These are phyloP conservation scores for Backusella tarrabulga DNA, from an alignment of 192 early-diverging fungal species.

Conservation along the genomic window DNA sequence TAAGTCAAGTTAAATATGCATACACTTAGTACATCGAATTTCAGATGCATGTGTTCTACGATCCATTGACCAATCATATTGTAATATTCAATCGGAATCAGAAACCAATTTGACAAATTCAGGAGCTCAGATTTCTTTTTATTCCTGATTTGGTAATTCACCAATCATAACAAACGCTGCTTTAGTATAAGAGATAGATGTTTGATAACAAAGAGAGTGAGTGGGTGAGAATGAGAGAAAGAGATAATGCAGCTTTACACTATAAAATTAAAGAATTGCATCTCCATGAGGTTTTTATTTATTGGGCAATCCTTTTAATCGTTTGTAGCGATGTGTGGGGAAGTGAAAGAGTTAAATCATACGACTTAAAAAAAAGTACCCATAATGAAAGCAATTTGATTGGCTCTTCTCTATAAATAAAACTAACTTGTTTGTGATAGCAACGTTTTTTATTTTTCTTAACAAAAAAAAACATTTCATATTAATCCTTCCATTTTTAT, in stretches of 20 bases:
- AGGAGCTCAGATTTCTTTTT: conserved; percentile 1
- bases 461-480: neutral
- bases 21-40: neutral
- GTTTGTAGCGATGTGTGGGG: neutral
- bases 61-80: neutral
- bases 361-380: neutral
- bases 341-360: neutral
- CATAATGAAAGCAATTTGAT: conserved; percentile 4
- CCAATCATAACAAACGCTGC: neutral
- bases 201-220: neutral
- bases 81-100: neutral
- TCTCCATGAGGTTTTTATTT: neutral
- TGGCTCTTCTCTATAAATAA: neutral
- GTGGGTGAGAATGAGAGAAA: neutral
- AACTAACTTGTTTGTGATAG: neutral
- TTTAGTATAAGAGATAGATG: neutral
- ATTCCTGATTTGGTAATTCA: neutral
- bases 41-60: neutral
- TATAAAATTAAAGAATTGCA: no score
- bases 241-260: no score
- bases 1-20: no score
- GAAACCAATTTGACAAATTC: neutral
- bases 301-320: neutral
- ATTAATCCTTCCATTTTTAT: conserved; percentile 7
- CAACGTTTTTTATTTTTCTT: neutral